phyloP scores from a whole-genome alignment of 306 rosid genomes.

The Cajanus cajan region DNA sequence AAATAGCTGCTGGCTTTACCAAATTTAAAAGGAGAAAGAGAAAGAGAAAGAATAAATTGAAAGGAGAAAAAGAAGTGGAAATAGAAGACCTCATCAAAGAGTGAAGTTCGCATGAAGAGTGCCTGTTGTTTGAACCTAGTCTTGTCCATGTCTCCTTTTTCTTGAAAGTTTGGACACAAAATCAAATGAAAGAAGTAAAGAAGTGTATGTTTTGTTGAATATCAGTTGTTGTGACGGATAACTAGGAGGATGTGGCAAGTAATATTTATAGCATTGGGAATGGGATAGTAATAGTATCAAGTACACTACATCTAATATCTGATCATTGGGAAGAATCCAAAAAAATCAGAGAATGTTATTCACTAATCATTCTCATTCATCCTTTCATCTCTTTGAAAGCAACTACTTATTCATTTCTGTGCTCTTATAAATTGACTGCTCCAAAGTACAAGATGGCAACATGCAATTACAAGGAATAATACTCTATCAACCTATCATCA shows the following conservation, averaged over 20 bases:
- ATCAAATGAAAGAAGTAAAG: neutral
- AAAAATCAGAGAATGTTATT: slow-evolving; percentile 6
- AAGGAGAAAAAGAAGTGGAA: neutral
- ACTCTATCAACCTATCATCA: neutral
- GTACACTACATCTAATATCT: neutral
- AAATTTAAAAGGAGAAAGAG: neutral
- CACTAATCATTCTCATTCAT: neutral
- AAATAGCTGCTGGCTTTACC: neutral
- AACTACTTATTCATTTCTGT: neutral
- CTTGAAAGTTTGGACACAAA: neutral
- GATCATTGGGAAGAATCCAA: neutral
- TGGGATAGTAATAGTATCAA: neutral
- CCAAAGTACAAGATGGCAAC: slow-evolving; percentile 9
- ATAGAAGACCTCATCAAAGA: slow-evolving; percentile 58
- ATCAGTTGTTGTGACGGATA: neutral
- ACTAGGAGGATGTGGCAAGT: neutral
- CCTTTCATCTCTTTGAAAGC: slow-evolving; percentile 5
- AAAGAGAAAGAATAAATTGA: neutral
- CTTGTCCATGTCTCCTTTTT: slow-evolving; percentile 47
- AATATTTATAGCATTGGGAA: slow-evolving; percentile 28
- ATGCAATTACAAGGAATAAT: neutral
- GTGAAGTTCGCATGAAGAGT: slow-evolving; percentile 47
- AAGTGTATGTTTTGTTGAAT: neutral
- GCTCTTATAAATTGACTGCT: neutral
- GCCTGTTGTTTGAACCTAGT: slow-evolving; percentile 53